These are phyloP conservation scores for Trypanosoma scelopori DNA, from an alignment of 208 protist species.

Conservation along the genomic window DNA sequence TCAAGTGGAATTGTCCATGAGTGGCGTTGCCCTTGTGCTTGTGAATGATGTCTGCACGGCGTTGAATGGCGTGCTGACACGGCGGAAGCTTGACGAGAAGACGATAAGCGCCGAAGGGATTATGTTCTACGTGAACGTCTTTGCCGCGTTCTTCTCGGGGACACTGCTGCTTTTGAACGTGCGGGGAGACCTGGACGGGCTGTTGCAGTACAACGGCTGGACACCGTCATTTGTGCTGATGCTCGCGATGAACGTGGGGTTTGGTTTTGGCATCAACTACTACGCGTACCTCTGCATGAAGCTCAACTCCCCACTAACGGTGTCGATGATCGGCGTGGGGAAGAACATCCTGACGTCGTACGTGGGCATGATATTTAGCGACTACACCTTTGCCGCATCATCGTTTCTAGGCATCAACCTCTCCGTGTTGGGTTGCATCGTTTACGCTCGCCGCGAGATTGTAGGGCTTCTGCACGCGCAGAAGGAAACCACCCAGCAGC, in stretches of 20 bases:
- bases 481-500: not conserved
- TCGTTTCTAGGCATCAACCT: slow-evolving; percentile 49
- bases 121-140: slow-evolving; percentile 40
- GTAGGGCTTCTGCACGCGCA: not conserved
- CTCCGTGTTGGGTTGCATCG: slow-evolving; percentile 37
- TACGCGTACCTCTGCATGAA: slow-evolving; percentile 71
- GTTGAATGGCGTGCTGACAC: slow-evolving; percentile 29
- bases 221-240: slow-evolving; percentile 10
- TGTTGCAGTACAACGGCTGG: slow-evolving; percentile 24
- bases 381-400: slow-evolving; percentile 36
- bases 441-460: slow-evolving; percentile 33
- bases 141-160: slow-evolving; percentile 8
- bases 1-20: slow-evolving; percentile 3
- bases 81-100: slow-evolving; percentile 26
- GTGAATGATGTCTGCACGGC: slow-evolving; percentile 40
- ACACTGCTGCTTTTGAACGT: slow-evolving; percentile 15
- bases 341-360: slow-evolving; percentile 65
- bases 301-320: slow-evolving; percentile 78
- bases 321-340: slow-evolving; percentile 59
- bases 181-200: not conserved
- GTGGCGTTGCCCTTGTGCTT: slow-evolving; percentile 27
- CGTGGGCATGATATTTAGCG: slow-evolving; percentile 51
- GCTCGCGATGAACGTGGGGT: slow-evolving; percentile 13
- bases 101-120: slow-evolving; percentile 28
- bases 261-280: slow-evolving; percentile 74